A percentile compares a stretch with the other conserved stretches of the same genome.
Conservation (phyloP, 345 rosid genomes). For the Linum lewisii region DNA sequence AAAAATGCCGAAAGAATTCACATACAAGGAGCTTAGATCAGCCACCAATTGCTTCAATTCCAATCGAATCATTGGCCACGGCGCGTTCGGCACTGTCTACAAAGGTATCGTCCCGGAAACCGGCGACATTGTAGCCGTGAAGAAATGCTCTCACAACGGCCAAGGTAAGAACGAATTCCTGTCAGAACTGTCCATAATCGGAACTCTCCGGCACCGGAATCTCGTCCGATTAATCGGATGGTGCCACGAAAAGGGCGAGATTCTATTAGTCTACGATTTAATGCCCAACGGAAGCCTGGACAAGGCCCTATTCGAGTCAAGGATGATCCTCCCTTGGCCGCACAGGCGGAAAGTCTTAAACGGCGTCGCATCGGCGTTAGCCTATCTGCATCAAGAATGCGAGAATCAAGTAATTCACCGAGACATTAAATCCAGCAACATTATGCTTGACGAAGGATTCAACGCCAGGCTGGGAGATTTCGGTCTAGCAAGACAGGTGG, state of each 20-base stretch:
- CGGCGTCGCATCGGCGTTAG: conserved; percentile 88
- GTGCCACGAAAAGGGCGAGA: conserved; percentile 91
- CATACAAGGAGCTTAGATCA: conserved; percentile 67
- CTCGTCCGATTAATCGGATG: conserved; percentile 89
- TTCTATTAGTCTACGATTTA: conserved; percentile 70
- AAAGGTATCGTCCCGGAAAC: conserved; percentile 59
- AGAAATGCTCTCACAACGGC: conserved; percentile 74
- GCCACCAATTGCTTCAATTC: conserved; percentile 73
- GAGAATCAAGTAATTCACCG: conserved; percentile 94
- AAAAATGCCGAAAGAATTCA: conserved; percentile 84
- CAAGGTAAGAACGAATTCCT: conserved; percentile 87
- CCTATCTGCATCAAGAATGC: conserved; percentile 94
- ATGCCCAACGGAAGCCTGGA: conserved; percentile 97
- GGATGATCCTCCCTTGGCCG: conserved; percentile 62
- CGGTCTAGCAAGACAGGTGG: conserved; percentile 78
- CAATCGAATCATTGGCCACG: conserved; percentile 69
- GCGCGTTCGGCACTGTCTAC: conserved; percentile 91
- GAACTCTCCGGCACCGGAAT: conserved; percentile 81
- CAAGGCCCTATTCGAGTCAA: conserved; percentile 79
- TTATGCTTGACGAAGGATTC: conserved; percentile 82
- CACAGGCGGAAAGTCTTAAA: conserved; percentile 60
- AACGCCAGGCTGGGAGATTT: conserved; percentile 89
- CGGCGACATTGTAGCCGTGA: conserved; percentile 78
- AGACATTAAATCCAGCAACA: conserved; percentile 84
- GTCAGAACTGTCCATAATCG: conserved; percentile 78